These are phyloP conservation scores for Tylopilus cervinicoccineus DNA, from an alignment of 768 basidiomycete species.

Conservation along the genomic window DNA sequence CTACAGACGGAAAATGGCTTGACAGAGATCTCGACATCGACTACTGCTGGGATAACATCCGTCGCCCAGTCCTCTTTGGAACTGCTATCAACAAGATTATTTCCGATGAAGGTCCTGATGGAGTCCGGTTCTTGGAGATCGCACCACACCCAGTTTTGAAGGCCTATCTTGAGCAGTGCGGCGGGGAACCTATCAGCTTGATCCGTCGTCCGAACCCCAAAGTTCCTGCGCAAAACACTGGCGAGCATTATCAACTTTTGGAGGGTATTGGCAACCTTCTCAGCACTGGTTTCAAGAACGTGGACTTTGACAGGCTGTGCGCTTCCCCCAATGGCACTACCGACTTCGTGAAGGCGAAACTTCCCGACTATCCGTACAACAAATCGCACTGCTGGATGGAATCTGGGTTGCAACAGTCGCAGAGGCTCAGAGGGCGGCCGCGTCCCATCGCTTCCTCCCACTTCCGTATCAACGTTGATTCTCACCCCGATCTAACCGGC, in stretches of 20 bases:
- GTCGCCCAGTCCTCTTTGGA: conserved; percentile 32
- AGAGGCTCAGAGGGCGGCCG: conserved; percentile 23
- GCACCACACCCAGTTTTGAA: conserved; percentile 35
- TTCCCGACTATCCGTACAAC: conserved; percentile 31
- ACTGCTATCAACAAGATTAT: conserved; percentile 30
- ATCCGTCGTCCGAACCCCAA: conserved; percentile 33
- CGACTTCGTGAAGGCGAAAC: conserved; percentile 22
- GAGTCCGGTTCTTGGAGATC: conserved; percentile 30
- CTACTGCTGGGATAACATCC: conserved; percentile 37
- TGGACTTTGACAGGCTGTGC: conserved; percentile 28
- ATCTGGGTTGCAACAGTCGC: conserved; percentile 22
- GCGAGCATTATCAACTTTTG: conserved; percentile 31
- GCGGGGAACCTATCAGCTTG: conserved; percentile 27
- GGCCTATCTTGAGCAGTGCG: conserved; percentile 32
- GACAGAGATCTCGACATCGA: conserved; percentile 25
- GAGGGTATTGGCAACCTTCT: conserved; percentile 32
- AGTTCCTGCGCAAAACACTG: conserved; percentile 29
- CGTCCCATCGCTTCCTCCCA: conserved; percentile 36
- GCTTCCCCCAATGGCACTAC: conserved; percentile 17
- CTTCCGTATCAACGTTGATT: conserved; percentile 33
- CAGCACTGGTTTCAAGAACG: conserved; percentile 26
- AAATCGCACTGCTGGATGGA: conserved; percentile 26
- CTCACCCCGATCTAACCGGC: conserved; percentile 37
- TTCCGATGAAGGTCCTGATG: conserved; percentile 27
- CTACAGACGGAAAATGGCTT: conserved; percentile 32